Conservation (phyloP, 179 eudicot genomes). For the Monotropa hypopitys region DNA sequence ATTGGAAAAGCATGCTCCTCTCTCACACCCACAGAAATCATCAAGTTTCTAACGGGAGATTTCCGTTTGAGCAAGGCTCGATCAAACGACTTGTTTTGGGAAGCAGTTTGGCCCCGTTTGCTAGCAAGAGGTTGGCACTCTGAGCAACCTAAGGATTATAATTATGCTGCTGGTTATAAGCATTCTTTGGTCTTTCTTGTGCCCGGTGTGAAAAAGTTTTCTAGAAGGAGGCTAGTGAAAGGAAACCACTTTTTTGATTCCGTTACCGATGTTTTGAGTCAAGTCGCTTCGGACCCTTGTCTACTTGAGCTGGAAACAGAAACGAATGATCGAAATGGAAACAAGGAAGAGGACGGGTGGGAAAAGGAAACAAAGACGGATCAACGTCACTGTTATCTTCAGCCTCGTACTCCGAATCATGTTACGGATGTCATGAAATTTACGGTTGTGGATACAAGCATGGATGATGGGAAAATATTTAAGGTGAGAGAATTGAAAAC, state of each 20-base stretch:
- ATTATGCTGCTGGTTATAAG: constrained; percentile 32
- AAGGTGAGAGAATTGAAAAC: constrained; percentile 26
- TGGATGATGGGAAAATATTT: constrained; percentile 16
- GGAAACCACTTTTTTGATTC: constrained; percentile 70
- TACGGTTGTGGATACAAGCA: constrained; percentile 36
- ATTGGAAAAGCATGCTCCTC: constrained; percentile 59
- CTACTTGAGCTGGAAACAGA: constrained; percentile 44
- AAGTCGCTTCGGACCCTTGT: constrained; percentile 51
- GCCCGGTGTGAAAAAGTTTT: constrained; percentile 64
- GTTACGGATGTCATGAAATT: constrained; percentile 16
- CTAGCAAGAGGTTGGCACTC: constrained; percentile 85
- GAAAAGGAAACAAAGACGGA: constrained; percentile 7
- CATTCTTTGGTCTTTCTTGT: constrained; percentile 52
- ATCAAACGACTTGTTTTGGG: constrained; percentile 78
- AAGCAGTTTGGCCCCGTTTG: constrained; percentile 89
- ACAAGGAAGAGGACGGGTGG: constrained; percentile 29
- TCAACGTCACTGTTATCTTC: constrained; percentile 21
- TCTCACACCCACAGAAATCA: constrained; percentile 46
- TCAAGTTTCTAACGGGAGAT: constrained; percentile 55
- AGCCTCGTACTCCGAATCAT: constrained; percentile 24
- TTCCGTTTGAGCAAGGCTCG: constrained; percentile 68
- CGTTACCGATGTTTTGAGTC: constrained; percentile 48
- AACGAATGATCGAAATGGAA: constrained; percentile 19
- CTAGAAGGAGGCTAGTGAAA: constrained; percentile 52
- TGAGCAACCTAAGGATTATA: constrained; percentile 52